These are phyloP conservation scores for Exserohilum rostratum DNA, from an alignment of 2,329 filamentous ascomycete species.

Conservation along the genomic window DNA sequence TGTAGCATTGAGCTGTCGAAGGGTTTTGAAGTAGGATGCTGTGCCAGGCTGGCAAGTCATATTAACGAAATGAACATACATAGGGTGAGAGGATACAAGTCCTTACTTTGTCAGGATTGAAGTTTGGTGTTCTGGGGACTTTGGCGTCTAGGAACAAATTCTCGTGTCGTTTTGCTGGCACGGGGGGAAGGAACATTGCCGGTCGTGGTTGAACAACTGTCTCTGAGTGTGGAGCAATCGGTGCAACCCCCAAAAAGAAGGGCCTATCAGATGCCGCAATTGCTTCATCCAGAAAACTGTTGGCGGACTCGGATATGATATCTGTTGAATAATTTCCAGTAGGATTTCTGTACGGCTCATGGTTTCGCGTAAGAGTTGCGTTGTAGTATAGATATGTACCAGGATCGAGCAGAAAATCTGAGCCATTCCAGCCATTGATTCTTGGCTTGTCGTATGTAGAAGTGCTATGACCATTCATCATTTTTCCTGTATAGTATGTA, in stretches of 20 bases:
- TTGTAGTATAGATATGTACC: constrained; percentile 73
- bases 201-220: constrained; percentile 51
- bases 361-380: constrained; percentile 66
- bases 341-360: constrained; percentile 61
- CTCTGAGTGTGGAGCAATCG: constrained; percentile 66
- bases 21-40: no score
- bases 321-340: constrained; percentile 64
- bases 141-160: constrained; percentile 65
- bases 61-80: no score
- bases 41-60: no score
- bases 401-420: constrained; percentile 64
- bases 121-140: constrained; percentile 67
- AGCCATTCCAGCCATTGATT: constrained; percentile 65
- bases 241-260: constrained; percentile 71
- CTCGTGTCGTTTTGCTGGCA: constrained; percentile 66
- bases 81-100: no score
- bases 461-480: constrained; percentile 70
- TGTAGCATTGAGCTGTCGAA: no score
- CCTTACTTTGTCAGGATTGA: constrained; percentile 64
- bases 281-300: constrained; percentile 67
- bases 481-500: constrained; percentile 73
- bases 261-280: constrained; percentile 58
- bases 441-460: constrained; percentile 66
- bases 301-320: constrained; percentile 64
- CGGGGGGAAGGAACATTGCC: no score